Evolutionary conservation across 192 early-diverging fungal genomes (phyloP).

Genomic region (Coemansia sp.): DNA sequence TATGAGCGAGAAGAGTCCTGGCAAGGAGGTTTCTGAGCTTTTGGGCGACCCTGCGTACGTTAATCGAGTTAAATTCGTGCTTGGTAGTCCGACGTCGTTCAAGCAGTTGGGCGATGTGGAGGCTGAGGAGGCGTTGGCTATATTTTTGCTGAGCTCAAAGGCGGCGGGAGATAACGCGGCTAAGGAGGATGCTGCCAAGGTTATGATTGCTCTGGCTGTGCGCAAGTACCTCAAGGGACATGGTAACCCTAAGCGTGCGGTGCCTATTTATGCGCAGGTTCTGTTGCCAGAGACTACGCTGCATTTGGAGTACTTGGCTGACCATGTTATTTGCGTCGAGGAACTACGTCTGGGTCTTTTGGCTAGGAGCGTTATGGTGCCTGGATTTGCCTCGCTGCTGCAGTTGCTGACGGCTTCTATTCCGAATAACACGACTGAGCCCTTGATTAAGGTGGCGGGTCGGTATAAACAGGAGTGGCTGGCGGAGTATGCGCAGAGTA

Average conservation of each 20-base stretch:
- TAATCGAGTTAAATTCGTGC: conserved; percentile 70
- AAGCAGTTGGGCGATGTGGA: conserved; percentile 58
- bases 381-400: conserved; percentile 71
- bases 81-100: conserved; percentile 68
- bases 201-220: conserved; percentile 72
- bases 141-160: conserved; percentile 65
- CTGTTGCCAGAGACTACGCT: conserved; percentile 70
- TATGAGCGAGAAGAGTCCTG: conserved; percentile 62
- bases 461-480: conserved; percentile 55
- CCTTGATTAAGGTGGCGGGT: conserved; percentile 40
- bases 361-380: conserved; percentile 69
- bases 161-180: conserved; percentile 48
- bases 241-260: conserved; percentile 11
- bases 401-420: conserved; percentile 70
- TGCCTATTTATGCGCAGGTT: conserved; percentile 65
- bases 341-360: conserved; percentile 72
- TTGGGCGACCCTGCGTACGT: conserved; percentile 70
- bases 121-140: conserved; percentile 59
- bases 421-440: conserved; percentile 54
- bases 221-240: conserved; percentile 63
- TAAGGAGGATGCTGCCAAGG: conserved; percentile 69
- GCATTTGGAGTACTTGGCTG: conserved; percentile 74
- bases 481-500: conserved; percentile 64
- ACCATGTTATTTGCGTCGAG: conserved; percentile 72
- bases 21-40: conserved; percentile 60